Evolutionary conservation across 2,329 filamentous ascomycete species (phyloP), one percentile per base, ranked within the genome.

Genomic region (Leptographium lundbergii): DNA sequence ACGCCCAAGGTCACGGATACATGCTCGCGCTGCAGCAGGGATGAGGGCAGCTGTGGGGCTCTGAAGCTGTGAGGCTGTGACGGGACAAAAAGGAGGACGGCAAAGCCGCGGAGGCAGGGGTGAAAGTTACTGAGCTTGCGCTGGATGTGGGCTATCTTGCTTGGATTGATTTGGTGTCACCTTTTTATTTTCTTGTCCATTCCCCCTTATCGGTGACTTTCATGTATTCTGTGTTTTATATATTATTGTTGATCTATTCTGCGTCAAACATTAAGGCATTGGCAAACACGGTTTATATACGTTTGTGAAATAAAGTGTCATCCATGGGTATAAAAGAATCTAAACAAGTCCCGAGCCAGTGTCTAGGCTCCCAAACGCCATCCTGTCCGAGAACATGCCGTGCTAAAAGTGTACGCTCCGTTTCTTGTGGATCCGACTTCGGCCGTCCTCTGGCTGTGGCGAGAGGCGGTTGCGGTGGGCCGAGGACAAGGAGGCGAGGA

Each of bases 391-490:
- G 7, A 6, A 4, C 5, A 52, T 13, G 19, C 47, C 47, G 6
- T 14, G 32, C 22, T 52, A 57, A 65, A 70, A 71, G 51, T 67
- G 64, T 54, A 69, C 67, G 57, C 70, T 72, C 58, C 66, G 66
- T 65, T 72, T 72, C 67, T 71, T 72, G 57, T 64, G 64, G 17
- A 71, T 62, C 57, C 64, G 67, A 54, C 59, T 65, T 61, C 63
- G 67, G 25, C 9, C 32, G 22, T 32, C 27, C 4, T 32, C 42
- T 14, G n/a, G 36, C 54, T 27, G 36, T 39, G 19, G 1, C 24
- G 54, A 22, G 25, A 48, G n/a, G 9, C 54, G 54, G 10, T 34
- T 47, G 39, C 54, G 54, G 13, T 56, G 36, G 39, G 39, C 36
- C 10, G 52, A 50, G 22, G 57, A 34, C 10, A 47, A 50, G 17